phyloP scores from a whole-genome alignment of 352 stramenopile genomes.

The Phytophthora litchii region DNA sequence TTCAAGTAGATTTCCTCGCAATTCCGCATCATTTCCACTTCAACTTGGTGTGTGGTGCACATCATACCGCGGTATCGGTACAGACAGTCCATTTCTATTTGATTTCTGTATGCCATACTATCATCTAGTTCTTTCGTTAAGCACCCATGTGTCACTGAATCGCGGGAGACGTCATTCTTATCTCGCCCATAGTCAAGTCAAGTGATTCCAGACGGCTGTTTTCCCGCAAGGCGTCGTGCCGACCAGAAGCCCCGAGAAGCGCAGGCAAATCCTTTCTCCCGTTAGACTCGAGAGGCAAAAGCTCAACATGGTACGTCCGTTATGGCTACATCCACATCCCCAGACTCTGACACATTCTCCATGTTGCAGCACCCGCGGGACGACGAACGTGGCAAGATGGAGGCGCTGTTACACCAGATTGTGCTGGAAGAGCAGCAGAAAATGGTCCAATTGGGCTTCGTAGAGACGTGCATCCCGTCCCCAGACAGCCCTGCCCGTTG shows the following conservation, averaged over 20 bases:
- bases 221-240: slow-evolving; percentile 4
- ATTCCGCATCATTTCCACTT: slow-evolving; percentile 1
- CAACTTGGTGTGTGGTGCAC: slow-evolving; percentile 9
- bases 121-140: background rate
- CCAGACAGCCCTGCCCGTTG: slow-evolving; percentile 66
- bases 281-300: slow-evolving; percentile 16
- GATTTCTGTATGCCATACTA: slow-evolving; percentile 1
- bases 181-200: background rate
- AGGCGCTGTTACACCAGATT: slow-evolving; percentile 83
- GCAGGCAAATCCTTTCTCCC: slow-evolving; percentile 32
- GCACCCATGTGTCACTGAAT: slow-evolving; percentile 7
- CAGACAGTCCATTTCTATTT: slow-evolving; percentile 1
- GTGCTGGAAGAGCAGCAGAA: slow-evolving; percentile 87
- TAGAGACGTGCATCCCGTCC: slow-evolving; percentile 82
- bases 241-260: slow-evolving; percentile 22
- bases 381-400: slow-evolving; percentile 70
- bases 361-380: slow-evolving; percentile 31
- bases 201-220: slow-evolving; percentile 12
- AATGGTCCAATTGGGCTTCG: slow-evolving; percentile 84
- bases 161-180: slow-evolving; percentile 12
- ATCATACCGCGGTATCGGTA: too few relatives aligned
- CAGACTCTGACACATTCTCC: background rate
- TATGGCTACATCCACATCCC: slow-evolving; percentile 19
- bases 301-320: slow-evolving; percentile 21
- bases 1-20: slow-evolving; percentile 11